Evolutionary conservation across 139 green algal species (phyloP), one percentile per base, ranked within the genome.

Genomic region (Chlorella sp.): DNA sequence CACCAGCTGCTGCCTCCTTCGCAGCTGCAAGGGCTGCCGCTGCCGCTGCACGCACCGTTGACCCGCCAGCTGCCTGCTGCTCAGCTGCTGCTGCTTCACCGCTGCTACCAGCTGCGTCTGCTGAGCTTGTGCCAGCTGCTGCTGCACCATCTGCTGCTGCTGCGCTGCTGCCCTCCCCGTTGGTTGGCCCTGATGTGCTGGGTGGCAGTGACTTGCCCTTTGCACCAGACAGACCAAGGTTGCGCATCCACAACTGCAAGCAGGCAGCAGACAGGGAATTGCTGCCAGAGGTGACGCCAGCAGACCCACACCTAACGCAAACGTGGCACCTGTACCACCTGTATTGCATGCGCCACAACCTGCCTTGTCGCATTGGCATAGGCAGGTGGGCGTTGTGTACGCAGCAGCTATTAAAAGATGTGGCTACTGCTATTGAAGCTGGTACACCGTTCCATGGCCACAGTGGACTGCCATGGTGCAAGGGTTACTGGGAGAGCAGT

Each of bases 181-280:
- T 42, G 31, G 33, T 24, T 29, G 67, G 49, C 60, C 61, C 50
- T 62, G 76, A 27, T 65, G 33, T 3, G 2, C 64, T 35, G 10
- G 35, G 29, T 65, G 33, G 64, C 33, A 51, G 66, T 1, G 65
- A 29, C 26, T 35, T 27, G 27, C 24, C 2, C 14, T 34, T 29
- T 26, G 49, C 61, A 4, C 3, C 4, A 17, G 23, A 30, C 22
- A 2, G 27, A 76, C 80, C 17, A 86, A 65, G 27, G 49, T 80
- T 6, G n/a, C 76, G 76, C 80, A 86, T 86, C 80, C 80, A 86
- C 49, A 81, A 49, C 80, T 86, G 80, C 49, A 66, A 62, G 24
- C 23, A 60, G 49, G n/a, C n/a, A n/a, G n/a, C n/a, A n/a, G n/a
- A n/a, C n/a, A n/a, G n/a, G n/a, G n/a, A n/a, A n/a, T n/a, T n/a